phyloP scores from a whole-genome alignment of 495 filamentous ascomycete genomes.

The Aspergillus steynii region DNA sequence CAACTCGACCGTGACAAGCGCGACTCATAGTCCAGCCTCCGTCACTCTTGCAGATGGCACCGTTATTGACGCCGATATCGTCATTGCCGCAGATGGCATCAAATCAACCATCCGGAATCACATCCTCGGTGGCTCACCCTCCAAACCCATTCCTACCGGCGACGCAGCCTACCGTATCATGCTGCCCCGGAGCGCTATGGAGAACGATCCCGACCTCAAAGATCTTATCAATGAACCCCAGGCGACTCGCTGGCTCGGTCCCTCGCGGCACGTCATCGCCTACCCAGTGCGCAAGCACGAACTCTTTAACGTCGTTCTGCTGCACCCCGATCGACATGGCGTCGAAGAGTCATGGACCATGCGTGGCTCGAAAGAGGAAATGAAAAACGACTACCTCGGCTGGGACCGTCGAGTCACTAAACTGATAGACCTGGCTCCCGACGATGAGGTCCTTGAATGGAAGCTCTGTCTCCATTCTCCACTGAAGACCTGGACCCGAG shows the following conservation, averaged over 20 bases:
- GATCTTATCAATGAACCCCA: slow-evolving; percentile 38
- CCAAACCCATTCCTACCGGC: slow-evolving; percentile 38
- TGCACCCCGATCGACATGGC: slow-evolving; percentile 39
- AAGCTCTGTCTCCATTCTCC: slow-evolving; percentile 59
- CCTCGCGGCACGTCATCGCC: slow-evolving; percentile 43
- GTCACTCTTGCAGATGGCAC: slow-evolving; percentile 38
- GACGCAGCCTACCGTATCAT: slow-evolving; percentile 50
- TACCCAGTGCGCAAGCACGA: slow-evolving; percentile 47
- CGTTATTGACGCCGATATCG: slow-evolving; percentile 38
- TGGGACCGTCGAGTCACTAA: slow-evolving; percentile 40
- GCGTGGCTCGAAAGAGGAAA: slow-evolving; percentile 41
- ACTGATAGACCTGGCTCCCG: slow-evolving; percentile 40
- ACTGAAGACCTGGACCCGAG: slow-evolving; percentile 57
- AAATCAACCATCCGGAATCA: slow-evolving; percentile 41
- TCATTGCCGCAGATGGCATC: slow-evolving; percentile 51
- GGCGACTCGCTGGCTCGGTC: slow-evolving; percentile 46
- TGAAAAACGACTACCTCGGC: slow-evolving; percentile 42
- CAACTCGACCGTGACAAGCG: slow-evolving; percentile 35
- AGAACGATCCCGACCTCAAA: slow-evolving; percentile 36
- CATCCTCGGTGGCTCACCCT: slow-evolving; percentile 21
- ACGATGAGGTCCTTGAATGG: slow-evolving; percentile 63
- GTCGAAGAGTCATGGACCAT: slow-evolving; percentile 47
- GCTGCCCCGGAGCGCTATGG: slow-evolving; percentile 37
- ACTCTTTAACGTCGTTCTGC: slow-evolving; percentile 44
- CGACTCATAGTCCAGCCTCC: slow-evolving; percentile 30